phyloP scores from a whole-genome alignment of 108 stramenopile genomes.

The Fragilariopsis cylindrus region DNA sequence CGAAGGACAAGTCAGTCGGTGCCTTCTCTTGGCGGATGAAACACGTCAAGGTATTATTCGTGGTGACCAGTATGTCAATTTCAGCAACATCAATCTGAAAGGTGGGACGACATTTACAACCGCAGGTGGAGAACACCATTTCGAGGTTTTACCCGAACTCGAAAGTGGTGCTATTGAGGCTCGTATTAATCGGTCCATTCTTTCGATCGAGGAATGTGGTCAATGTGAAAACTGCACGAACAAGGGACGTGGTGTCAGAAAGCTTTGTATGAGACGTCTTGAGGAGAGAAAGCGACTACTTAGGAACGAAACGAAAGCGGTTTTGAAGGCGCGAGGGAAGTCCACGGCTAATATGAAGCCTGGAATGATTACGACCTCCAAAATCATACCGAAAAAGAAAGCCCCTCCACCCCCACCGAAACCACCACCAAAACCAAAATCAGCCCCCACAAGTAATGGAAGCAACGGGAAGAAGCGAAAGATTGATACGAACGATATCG shows the following conservation, averaged over 20 bases:
- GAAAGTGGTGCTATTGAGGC: slow-evolving; percentile 80
- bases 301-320: slow-evolving; percentile 53
- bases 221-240: slow-evolving; percentile 75
- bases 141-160: slow-evolving; percentile 41
- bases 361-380: slow-evolving; percentile 22
- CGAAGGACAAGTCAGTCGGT: slow-evolving; percentile 81
- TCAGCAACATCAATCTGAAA: slow-evolving; percentile 78
- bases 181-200: slow-evolving; percentile 67
- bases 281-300: slow-evolving; percentile 62
- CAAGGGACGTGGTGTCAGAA: slow-evolving; percentile 30
- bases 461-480: slow-evolving; percentile 38
- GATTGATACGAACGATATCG: background rate
- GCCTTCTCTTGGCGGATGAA: slow-evolving; percentile 68
- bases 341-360: slow-evolving; percentile 22
- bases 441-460: background rate
- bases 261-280: slow-evolving; percentile 65
- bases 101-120: slow-evolving; percentile 41
- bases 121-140: slow-evolving; percentile 35
- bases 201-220: slow-evolving; percentile 78
- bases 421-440: slow-evolving; percentile 4
- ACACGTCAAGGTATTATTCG: slow-evolving; percentile 61
- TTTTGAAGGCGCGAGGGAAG: slow-evolving; percentile 19
- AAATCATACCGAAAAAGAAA: slow-evolving; percentile 25
- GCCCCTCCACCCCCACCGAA: background rate
- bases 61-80: slow-evolving; percentile 90